Percentiles rank a stretch among this genome's conserved stretches.
These are phyloP conservation scores for Allomyces arbusculus DNA, from an alignment of 192 early-diverging fungal species.

Conservation along the genomic window DNA sequence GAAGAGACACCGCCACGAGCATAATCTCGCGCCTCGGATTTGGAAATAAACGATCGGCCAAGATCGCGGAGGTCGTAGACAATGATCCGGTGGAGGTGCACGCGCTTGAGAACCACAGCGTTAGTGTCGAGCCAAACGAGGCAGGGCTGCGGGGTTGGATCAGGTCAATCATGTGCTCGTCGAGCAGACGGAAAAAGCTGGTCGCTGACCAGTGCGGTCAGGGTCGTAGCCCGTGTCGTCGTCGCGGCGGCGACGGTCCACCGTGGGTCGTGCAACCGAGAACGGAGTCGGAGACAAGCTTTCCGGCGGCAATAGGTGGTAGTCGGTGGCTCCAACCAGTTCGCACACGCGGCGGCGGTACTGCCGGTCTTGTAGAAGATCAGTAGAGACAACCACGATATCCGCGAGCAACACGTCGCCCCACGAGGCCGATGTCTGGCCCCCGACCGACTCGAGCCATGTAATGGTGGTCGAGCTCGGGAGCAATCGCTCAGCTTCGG, in stretches of 20 bases:
- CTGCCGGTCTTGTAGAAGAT: neutral
- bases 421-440: neutral
- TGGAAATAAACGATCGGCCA: no score
- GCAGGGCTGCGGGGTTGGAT: no score
- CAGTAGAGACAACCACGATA: neutral
- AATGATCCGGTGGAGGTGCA: neutral
- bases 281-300: no score
- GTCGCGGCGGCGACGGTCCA: no score
- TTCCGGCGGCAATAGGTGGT: neutral
- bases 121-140: no score
- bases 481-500: no score
- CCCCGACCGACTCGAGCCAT: neutral
- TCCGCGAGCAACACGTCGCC: neutral
- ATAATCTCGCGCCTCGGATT: no score
- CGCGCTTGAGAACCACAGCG: no score
- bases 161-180: neutral
- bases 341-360: neutral
- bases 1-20: no score
- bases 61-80: neutral
- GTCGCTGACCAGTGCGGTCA: no score
- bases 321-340: neutral
- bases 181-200: neutral
- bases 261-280: neutral
- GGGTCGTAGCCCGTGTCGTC: no score
- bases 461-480: neutral